Conservation (phyloP, 2,329 filamentous ascomycete genomes). For the Scedosporium aurantiacum region DNA sequence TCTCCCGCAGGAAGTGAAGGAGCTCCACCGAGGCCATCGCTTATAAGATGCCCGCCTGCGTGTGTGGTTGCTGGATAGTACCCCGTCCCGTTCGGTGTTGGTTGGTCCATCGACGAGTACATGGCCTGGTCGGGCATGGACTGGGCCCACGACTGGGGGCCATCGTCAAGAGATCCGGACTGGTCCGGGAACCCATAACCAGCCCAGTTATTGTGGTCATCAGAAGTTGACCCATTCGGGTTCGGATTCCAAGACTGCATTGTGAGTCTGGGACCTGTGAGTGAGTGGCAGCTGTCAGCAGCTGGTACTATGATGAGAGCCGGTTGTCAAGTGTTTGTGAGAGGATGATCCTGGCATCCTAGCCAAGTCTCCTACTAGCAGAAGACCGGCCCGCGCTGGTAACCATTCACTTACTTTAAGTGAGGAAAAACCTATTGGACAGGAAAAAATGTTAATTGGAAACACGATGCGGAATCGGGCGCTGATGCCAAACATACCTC, state of each 20-base stretch:
- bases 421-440: neutral
- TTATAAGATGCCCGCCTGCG: conserved; percentile 21
- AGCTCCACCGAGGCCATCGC: conserved; percentile 18
- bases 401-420: neutral
- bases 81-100: conserved; percentile 16
- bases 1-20: conserved; percentile 15
- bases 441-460: neutral
- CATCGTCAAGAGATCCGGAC: conserved; percentile 26
- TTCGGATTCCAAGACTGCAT: conserved; percentile 31
- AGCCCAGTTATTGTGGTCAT: conserved; percentile 23
- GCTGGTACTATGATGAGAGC: neutral
- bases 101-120: conserved; percentile 17
- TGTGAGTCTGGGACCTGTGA: conserved; percentile 10
- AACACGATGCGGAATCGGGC: neutral
- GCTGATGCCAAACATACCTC: neutral
- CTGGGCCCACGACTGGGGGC: conserved; percentile 25
- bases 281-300: neutral
- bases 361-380: neutral
- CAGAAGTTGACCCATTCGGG: conserved; percentile 20
- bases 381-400: neutral
- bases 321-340: neutral
- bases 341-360: neutral
- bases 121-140: conserved; percentile 20
- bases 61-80: conserved; percentile 25
- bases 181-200: conserved; percentile 22